Evolutionary conservation across 2,329 filamentous ascomycete species (phyloP), one percentile per base, ranked within the genome.

Genomic region (Cladosporium sp.): DNA sequence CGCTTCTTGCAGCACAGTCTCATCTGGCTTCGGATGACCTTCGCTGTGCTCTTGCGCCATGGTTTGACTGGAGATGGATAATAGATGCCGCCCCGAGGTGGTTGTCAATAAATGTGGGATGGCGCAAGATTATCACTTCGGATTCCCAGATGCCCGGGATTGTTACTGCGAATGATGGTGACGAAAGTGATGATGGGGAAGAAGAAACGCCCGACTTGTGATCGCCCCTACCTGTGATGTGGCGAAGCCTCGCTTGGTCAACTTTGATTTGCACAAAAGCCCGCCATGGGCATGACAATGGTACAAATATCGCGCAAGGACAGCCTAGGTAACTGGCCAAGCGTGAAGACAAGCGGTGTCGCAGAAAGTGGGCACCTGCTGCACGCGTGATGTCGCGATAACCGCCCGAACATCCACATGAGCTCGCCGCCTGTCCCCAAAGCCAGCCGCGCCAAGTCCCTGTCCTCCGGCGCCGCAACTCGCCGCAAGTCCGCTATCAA

Each of bases 1-100:
- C 40, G 62, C 62, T 56, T 61, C 51, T 9, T 48, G 38, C 7
- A 64, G 54, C 10, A 52, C 55, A 18, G 54, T 43, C 32, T 51
- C 19, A 9, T 53, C 50, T 28, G 43, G 50, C 37, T 50, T 50
- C 8, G 40, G 3, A n/a, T 37, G 31, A 22, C 38, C 46, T 18
- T 43, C 48, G 19, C 48, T 43, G n/a, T 49, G 46, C 16, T 19
- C 18, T 32, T 43, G 33, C n/a, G 48, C 32, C 48, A 50, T 50
- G 9, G 31, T n/a, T 9, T 1, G 16, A 22, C 14, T 38, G 16
- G 35, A 9, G 35, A 16, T 14, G 35, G n/a, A 16, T 28, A 7
- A 28, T 28, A 28, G 22, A 5, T 28, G 22, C 4, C 3, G 4
- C 22, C 22, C 4, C 22, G 4, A 28, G 5, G 22, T 28, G 22